phyloP scores from a whole-genome alignment of 495 filamentous ascomycete genomes.

The Chlorociboria aeruginascens region DNA sequence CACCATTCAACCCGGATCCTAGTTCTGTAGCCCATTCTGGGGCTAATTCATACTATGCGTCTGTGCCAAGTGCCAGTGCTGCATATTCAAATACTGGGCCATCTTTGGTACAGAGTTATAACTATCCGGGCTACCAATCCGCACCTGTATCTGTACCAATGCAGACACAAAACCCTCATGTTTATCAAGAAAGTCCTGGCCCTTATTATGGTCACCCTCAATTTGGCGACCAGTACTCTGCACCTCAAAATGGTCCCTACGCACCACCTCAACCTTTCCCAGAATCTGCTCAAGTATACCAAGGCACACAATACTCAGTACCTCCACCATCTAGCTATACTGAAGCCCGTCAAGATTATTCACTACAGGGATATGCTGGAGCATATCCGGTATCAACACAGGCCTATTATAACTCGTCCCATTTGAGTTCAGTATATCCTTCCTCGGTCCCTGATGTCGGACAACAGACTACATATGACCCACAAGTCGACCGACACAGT shows the following conservation, averaged over 20 bases:
- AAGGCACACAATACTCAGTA: slow-evolving; percentile 10
- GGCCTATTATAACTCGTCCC: slow-evolving; percentile 18
- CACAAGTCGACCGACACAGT: slow-evolving; percentile 8
- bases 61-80: slow-evolving; percentile 10
- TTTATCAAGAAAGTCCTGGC: slow-evolving; percentile 26
- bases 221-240: slow-evolving; percentile 25
- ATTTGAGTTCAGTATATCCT: slow-evolving; percentile 14
- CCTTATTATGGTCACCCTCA: slow-evolving; percentile 28
- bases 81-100: slow-evolving; percentile 8
- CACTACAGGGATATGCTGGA: slow-evolving; percentile 22
- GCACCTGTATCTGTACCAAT: slow-evolving; percentile 14
- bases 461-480: slow-evolving; percentile 12
- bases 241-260: slow-evolving; percentile 24
- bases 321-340: slow-evolving; percentile 9
- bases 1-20: slow-evolving; percentile 53
- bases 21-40: background rate
- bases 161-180: slow-evolving; percentile 14
- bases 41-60: slow-evolving; percentile 8
- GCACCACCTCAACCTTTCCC: slow-evolving; percentile 19
- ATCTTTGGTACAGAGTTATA: slow-evolving; percentile 12
- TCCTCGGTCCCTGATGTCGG: slow-evolving; percentile 13
- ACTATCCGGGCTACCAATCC: slow-evolving; percentile 27
- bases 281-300: slow-evolving; percentile 13
- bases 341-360: slow-evolving; percentile 14
- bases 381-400: slow-evolving; percentile 18